Conservation (phyloP, 805 yeast genomes). For the Cyberlindnera veronae region DNA sequence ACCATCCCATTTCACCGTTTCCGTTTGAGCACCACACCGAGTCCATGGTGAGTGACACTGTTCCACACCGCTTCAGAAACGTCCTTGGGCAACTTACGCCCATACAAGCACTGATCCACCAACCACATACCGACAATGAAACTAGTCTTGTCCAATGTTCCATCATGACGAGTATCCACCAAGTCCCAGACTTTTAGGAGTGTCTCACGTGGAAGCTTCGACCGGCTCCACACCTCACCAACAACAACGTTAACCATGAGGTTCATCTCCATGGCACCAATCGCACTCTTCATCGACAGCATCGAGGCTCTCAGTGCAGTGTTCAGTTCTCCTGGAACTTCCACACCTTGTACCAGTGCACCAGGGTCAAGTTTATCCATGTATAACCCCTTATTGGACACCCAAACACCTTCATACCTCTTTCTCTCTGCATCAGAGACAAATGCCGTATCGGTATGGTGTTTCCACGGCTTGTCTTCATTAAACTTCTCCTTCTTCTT, state of each 20-base stretch:
- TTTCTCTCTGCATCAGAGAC: constrained; percentile 69
- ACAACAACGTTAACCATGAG: constrained; percentile 50
- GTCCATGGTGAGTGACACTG: constrained; percentile 56
- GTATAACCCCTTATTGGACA: constrained; percentile 72
- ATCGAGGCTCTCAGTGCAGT: constrained; percentile 26
- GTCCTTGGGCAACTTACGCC: constrained; percentile 76
- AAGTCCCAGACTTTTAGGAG: constrained; percentile 64
- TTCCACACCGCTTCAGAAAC: constrained; percentile 76
- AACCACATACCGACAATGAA: constrained; percentile 98
- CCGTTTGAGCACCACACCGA: constrained; percentile 27
- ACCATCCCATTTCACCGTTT: constrained; percentile 15
- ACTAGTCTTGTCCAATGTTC: constrained; percentile 73
- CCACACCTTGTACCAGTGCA: constrained; percentile 14
- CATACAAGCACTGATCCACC: constrained; percentile 93
- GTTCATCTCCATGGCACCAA: constrained; percentile 21
- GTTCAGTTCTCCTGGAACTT: constrained; percentile 23
- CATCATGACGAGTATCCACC: constrained; percentile 66
- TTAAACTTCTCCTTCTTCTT: constrained; percentile 48
- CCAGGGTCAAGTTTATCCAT: constrained; percentile 32
- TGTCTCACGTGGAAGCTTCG: constrained; percentile 62
- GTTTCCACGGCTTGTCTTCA: constrained; percentile 93
- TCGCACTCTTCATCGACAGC: constrained; percentile 27
- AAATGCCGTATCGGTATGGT: constrained; percentile 57
- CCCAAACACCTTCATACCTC: constrained; percentile 93
- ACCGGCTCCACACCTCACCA: constrained; percentile 74